A percentile compares a stretch with the other conserved stretches of the same genome.
These are phyloP conservation scores for Microascus cirrosus DNA, from an alignment of 2,329 filamentous ascomycete genomes.

Conservation along the genomic window DNA sequence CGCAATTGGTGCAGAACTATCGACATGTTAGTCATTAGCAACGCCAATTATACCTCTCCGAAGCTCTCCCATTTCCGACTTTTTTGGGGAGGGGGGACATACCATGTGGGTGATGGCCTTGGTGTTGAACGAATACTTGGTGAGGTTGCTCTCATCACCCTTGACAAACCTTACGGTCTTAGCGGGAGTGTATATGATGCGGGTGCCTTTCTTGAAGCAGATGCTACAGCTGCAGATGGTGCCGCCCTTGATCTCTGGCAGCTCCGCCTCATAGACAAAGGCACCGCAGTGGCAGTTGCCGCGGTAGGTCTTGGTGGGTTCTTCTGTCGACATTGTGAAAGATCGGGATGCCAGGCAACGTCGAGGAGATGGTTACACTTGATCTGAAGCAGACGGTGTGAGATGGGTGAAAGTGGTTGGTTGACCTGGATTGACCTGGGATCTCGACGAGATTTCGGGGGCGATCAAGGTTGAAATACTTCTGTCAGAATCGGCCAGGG, in stretches of 20 bases:
- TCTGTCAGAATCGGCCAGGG: too few relatives aligned
- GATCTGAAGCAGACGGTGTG: not conserved
- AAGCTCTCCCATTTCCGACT: not conserved
- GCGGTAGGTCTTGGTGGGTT: conserved; percentile 28
- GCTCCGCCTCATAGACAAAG: conserved; percentile 36
- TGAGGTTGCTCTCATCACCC: conserved; percentile 27
- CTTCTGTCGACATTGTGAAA: not conserved
- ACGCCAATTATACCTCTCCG: not conserved
- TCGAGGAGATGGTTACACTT: not conserved
- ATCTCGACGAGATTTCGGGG: not conserved
- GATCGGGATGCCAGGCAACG: not conserved
- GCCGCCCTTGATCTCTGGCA: conserved; percentile 47
- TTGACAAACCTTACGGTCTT: conserved; percentile 31
- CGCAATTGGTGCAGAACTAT: conserved; percentile 42
- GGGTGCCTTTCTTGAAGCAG: conserved; percentile 38
- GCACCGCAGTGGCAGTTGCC: conserved; percentile 48
- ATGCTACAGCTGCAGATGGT: conserved; percentile 57
- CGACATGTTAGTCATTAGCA: not conserved
- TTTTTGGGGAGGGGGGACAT: not conserved
- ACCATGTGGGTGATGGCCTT: conserved; percentile 30
- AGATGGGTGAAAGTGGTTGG: not conserved
- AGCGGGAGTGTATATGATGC: conserved; percentile 17
- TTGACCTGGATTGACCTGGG: not conserved
- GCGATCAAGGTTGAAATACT: not conserved
- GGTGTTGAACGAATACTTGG: conserved; percentile 30